phyloP scores from a whole-genome alignment of 805 yeast genomes.

The Nakazawaea holstii region DNA sequence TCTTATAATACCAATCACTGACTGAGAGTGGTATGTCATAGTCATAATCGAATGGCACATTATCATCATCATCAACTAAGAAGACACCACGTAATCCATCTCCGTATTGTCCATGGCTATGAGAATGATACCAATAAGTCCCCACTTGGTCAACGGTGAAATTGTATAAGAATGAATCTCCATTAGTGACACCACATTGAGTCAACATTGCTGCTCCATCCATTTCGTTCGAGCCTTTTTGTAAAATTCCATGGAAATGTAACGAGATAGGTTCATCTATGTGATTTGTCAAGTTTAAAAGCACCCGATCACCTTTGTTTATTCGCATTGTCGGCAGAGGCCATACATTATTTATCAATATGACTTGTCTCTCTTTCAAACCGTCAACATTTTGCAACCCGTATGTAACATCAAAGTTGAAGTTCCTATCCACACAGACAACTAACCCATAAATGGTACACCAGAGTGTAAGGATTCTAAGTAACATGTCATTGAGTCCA shows the following conservation, averaged over 20 bases:
- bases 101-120: conserved; percentile 37
- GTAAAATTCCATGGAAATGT: conserved; percentile 43
- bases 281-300: conserved; percentile 38
- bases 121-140: conserved; percentile 41
- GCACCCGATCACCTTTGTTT: conserved; percentile 34
- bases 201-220: conserved; percentile 42
- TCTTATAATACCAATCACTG: conserved; percentile 43
- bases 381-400: conserved; percentile 24
- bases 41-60: conserved; percentile 33
- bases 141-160: conserved; percentile 34
- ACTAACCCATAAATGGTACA: too few relatives aligned
- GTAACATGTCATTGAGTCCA: too few relatives aligned
- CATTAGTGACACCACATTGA: conserved; percentile 41
- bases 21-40: conserved; percentile 37
- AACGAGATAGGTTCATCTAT: conserved; percentile 32
- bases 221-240: conserved; percentile 29
- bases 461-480: too few relatives aligned
- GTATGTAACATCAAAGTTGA: too few relatives aligned
- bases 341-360: too few relatives aligned
- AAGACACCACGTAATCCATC: conserved; percentile 40
- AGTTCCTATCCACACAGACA: too few relatives aligned
- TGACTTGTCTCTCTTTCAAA: too few relatives aligned
- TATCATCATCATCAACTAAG: conserved; percentile 30
- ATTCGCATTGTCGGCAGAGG: too few relatives aligned
- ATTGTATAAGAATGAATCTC: conserved; percentile 31